These are phyloP conservation scores for Colletotrichum paranaense DNA, from an alignment of 2,329 filamentous ascomycete genomes.

Conservation along the genomic window DNA sequence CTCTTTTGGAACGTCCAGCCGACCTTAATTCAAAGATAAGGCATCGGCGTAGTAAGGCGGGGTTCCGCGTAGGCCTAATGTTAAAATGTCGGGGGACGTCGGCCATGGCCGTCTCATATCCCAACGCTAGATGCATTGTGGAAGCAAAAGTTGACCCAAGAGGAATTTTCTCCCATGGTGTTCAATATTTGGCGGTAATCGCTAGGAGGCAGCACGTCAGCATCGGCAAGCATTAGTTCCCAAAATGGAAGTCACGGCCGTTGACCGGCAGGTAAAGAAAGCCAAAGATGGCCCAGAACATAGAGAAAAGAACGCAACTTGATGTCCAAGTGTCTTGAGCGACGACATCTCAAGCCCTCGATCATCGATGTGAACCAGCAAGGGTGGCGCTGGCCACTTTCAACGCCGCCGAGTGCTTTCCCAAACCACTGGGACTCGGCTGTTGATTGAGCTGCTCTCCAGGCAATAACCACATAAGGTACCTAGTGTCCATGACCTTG, in stretches of 20 bases:
- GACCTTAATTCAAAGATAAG: background rate
- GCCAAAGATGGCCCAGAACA: background rate
- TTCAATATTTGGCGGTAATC: background rate
- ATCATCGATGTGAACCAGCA: background rate
- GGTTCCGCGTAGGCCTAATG: background rate
- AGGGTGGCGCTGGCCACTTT: slow-evolving; percentile 16
- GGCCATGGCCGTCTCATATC: slow-evolving; percentile 1
- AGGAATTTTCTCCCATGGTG: background rate
- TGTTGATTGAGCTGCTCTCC: background rate
- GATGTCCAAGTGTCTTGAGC: background rate
- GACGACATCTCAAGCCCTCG: background rate
- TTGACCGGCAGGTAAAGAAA: background rate
- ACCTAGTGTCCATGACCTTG: background rate
- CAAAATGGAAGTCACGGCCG: background rate
- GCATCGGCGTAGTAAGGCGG: background rate
- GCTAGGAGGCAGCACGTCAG: background rate
- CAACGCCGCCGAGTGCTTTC: background rate
- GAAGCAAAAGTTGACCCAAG: background rate
- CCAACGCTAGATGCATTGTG: background rate
- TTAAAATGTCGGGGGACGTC: background rate
- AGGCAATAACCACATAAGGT: background rate
- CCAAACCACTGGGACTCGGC: slow-evolving; percentile 8
- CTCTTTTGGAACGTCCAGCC: background rate
- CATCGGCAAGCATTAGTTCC: background rate
- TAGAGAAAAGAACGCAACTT: background rate